Evolutionary conservation across 169 alveolate genomes (phyloP), one percentile per base, ranked within the genome.

Genomic region (Neospora caninum): DNA sequence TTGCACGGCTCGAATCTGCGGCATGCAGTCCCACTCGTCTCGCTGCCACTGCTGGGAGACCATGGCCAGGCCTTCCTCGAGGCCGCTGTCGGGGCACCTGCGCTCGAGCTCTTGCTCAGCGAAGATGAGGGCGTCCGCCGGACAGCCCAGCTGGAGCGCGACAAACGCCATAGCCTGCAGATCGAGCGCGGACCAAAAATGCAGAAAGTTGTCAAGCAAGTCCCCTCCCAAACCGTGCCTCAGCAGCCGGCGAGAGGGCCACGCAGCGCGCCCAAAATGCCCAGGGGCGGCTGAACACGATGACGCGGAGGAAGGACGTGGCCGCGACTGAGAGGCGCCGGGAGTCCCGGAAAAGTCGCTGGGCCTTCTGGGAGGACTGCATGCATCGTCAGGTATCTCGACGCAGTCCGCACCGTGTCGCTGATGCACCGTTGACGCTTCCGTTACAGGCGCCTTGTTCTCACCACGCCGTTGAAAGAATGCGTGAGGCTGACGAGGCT

Each of bases 91-190:
- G 9, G 86, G 86, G 45, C 45, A 38, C 45, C 22, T 20, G 22
- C 45, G 39, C 39, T 78, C 86, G n/a, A 78, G 39, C 42, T 78
- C 49, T 38, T 78, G 86, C 86, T 78, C 86, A 10, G 86, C 86
- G n/a, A 78, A 38, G 49, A 78, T 20, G n/a, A 78, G 86, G 1
- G 86, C 86, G 86, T 78, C 86, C n/a, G 45, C 42, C 49, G 86
- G 45, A n/a, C 86, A 78, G 49, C 86, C 86, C n/a, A 78, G 45
- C 29, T 16, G 86, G n/a, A 78, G 86, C 22, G 86, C 86, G 39
- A 38, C 86, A 16, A 38, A n/a, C 29, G 86, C 86, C 10, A 38
- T 38, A 4, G 49, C 45, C 31, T 78, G 86, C 86, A 78, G 45
- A n/a, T 78, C 86, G 39, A 78, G 45, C 10, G 86, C 39, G 10